Base-by-base conservation (phyloP, 139 green algal species). In the Spirogloea muscicola region DNA sequence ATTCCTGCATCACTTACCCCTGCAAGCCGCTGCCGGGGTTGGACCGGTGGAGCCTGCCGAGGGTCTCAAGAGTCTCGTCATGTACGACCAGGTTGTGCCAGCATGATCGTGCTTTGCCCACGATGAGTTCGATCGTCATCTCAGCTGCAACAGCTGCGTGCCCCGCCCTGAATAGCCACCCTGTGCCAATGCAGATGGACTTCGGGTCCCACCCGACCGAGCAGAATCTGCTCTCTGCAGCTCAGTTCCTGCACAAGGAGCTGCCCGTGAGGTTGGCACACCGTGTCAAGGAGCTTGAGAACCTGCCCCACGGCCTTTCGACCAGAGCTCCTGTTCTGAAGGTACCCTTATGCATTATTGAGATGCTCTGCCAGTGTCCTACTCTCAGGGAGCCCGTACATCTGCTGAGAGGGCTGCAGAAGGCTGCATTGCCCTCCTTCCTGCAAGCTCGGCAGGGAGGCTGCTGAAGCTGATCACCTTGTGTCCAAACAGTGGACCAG, bases 231-330 rank as follows among this genome's bases (percentile, higher is more conserved):
- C 71, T 96, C 16, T 79, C 97, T 0, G 92, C 86, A n/a, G 94
- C 92, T 1, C 94, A 99, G 82, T 98, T 99, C 69, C 73, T 98
- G 74, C 91, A 96, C 66, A 92, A 96, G 69, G 94, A 98, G 85
- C 86, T 98, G 46, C 94, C 94, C 7, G 88, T 98, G 5, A 83
- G 94, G 3, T 81, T 99, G 33, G 92, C 93, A 3, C 94, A 98
- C 84, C 82, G 82, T 6, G 92, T 97, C 10, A 91, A 90, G 9
- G 94, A 99, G 83, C 84, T 99, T 31, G 94, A 98, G 70, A 97
- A 97, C 74, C 76, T 98, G 64, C 94, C 94, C 0, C 95, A 96
- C 58, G 94, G 94, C 3, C 83, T 99, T 21, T 95, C 87, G 16
- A 84, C 80, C 34, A 97, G 96, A 68, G 64, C 82, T 18, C 89